Base-by-base conservation (phyloP, 257 asterid species). In the Leptodermis oblonga region DNA sequence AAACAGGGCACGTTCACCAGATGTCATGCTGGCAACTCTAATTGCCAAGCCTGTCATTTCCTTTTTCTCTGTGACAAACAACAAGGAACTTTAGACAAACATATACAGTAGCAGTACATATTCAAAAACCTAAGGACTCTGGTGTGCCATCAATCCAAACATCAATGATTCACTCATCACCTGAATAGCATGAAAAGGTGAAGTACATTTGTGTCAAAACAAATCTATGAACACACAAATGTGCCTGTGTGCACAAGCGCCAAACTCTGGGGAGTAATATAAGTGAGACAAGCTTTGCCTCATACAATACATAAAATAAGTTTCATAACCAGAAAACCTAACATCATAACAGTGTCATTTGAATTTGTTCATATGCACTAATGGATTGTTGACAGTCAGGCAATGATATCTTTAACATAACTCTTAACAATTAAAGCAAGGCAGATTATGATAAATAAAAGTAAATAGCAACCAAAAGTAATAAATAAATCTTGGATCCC, bases 1-100 rank as follows among this genome's bases (percentile, higher is more conserved):
- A 48, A 93, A 72, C 74, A 88, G 71, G 9, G 96, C 92, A 56
- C 92, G 96, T 71, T 93, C 99, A 26, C 97, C 96, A 68, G 96
- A 74, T 82, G 82, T 86, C 97, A 90, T 90, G 88, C 79, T 82
- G 74, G 96, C 79, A 77, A 93, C 65, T 59, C 96, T 96, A 70
- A 93, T 81, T 48, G 96, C 95, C 71, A 93, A 63, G 80, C 99
- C 99, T n/a, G 87, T 73, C 96, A 86, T 69, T 83, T 88, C 91
- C 48, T 86, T 86, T 83, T 88, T 93, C 94, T 93, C 99, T 90
- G 95, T 30, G 71, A 66, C 77, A 77, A 56, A 76, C 67, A 70
- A 61, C 45, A 70, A n/a, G 7, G n/a, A 74, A 56, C 4, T 60
- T 62, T 70, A 49, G 48, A 54, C 13, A 60, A 58, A 33, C 61